Conservation (phyloP, 352 stramenopile genomes). For the Hyaloperonospora arabidopsidis region DNA sequence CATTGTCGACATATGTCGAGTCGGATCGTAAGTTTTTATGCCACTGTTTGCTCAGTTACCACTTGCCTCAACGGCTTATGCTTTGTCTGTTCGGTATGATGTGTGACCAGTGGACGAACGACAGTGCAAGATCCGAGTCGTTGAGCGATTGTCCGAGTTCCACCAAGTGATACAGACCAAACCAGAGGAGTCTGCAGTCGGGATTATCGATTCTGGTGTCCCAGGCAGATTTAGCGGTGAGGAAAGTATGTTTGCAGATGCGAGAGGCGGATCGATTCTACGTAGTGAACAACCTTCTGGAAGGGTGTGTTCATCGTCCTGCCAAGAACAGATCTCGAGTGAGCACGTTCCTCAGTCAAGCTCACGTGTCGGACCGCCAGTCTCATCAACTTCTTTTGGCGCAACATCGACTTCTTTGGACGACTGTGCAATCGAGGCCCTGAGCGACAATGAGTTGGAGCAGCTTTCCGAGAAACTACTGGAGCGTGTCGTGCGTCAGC, state of each 20-base stretch:
- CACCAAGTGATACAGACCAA: constrained; percentile 67
- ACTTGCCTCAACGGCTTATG: not conserved
- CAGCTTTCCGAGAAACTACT: constrained; percentile 72
- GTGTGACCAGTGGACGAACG: constrained; percentile 69
- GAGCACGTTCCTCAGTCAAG: constrained; percentile 6
- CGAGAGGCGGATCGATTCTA: constrained; percentile 4
- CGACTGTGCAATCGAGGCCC: constrained; percentile 61
- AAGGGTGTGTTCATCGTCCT: constrained; percentile 6
- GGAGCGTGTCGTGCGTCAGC: constrained; percentile 74
- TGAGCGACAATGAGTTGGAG: constrained; percentile 76
- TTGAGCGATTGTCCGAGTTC: constrained; percentile 78
- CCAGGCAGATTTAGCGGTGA: not conserved
- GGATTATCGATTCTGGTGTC: constrained; percentile 4
- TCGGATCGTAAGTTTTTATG: constrained; percentile 44
- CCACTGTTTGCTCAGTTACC: not conserved
- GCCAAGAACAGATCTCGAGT: constrained; percentile 5
- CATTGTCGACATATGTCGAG: constrained; percentile 61
- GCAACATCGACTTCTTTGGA: constrained; percentile 35
- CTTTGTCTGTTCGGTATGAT: constrained; percentile 2
- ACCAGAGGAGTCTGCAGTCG: constrained; percentile 15
- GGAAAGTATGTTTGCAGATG: constrained; percentile 4
- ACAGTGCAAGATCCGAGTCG: constrained; percentile 84
- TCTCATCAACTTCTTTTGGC: constrained; percentile 8
- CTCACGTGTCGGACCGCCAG: constrained; percentile 1
- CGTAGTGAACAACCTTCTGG: not conserved